A percentile compares a stretch with the other conserved stretches of the same genome.
Conservation (phyloP, 2,329 filamentous ascomycete genomes). For the Colletotrichum orbiculare region DNA sequence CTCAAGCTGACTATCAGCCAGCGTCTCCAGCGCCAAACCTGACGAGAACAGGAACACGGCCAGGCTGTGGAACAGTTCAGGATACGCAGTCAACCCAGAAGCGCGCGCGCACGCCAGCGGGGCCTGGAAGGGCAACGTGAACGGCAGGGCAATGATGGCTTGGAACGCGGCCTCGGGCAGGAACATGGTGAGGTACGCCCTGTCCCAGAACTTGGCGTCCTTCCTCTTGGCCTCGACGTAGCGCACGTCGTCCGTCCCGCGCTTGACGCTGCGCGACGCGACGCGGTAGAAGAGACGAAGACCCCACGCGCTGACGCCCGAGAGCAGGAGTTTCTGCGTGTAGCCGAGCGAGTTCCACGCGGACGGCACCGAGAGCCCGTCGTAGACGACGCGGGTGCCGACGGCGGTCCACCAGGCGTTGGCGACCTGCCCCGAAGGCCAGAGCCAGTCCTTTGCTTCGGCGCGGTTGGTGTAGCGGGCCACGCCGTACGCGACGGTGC, state of each 20-base stretch:
- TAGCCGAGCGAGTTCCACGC: constrained; percentile 61
- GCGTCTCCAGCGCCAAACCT: constrained; percentile 65
- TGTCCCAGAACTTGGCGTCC: constrained; percentile 66
- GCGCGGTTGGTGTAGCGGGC: constrained; percentile 64
- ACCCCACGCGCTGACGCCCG: constrained; percentile 68
- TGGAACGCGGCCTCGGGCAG: constrained; percentile 68
- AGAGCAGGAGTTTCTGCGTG: constrained; percentile 65
- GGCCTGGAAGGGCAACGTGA: constrained; percentile 66
- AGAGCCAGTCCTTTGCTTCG: constrained; percentile 70
- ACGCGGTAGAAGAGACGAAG: constrained; percentile 66
- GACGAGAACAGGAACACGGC: constrained; percentile 66
- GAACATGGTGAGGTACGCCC: constrained; percentile 63
- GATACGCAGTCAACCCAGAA: constrained; percentile 28
- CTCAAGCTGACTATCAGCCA: constrained; percentile 68
- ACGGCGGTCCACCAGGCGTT: constrained; percentile 72
- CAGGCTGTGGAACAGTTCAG: constrained; percentile 47
- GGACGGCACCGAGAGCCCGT: constrained; percentile 56
- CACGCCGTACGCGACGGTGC: constrained; percentile 61
- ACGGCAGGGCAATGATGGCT: constrained; percentile 66
- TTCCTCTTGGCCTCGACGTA: constrained; percentile 62
- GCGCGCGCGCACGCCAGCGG: constrained; percentile 37
- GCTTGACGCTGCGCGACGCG: constrained; percentile 57
- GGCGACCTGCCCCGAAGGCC: constrained; percentile 64
- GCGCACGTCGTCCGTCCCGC: constrained; percentile 66
- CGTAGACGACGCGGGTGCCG: constrained; percentile 59